Conservation (phyloP, 2,329 filamentous ascomycete species). For the Cercospora sp. region DNA sequence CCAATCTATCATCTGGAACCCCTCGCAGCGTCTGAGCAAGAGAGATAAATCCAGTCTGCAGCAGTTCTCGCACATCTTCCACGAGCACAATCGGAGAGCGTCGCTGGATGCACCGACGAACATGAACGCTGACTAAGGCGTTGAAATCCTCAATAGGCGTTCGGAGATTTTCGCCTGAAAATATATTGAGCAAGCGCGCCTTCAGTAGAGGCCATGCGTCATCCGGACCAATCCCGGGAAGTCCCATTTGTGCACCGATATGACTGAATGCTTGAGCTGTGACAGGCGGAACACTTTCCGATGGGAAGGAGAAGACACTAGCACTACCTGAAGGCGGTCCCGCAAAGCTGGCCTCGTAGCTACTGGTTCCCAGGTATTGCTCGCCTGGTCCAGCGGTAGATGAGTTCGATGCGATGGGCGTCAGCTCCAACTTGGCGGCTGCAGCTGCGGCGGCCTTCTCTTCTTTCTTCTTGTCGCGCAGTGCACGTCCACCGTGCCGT, state of each 20-base stretch:
- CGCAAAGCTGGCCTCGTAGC: slow-evolving; percentile 28
- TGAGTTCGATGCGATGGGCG: slow-evolving; percentile 36
- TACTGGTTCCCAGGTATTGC: slow-evolving; percentile 32
- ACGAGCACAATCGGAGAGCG: slow-evolving; percentile 69
- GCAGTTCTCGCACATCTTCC: slow-evolving; percentile 73
- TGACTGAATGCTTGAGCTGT: slow-evolving; percentile 45
- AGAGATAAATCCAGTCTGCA: slow-evolving; percentile 79
- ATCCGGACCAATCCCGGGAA: slow-evolving; percentile 57
- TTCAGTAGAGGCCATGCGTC: slow-evolving; percentile 82
- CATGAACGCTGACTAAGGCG: slow-evolving; percentile 72
- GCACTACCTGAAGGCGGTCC: slow-evolving; percentile 35
- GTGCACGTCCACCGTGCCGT: slow-evolving; percentile 71
- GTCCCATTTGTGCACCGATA: slow-evolving; percentile 50
- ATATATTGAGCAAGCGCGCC: slow-evolving; percentile 72
- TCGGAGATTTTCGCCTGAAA: slow-evolving; percentile 76
- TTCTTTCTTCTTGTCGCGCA: slow-evolving; percentile 70
- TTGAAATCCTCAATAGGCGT: slow-evolving; percentile 85
- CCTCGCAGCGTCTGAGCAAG: slow-evolving; percentile 79
- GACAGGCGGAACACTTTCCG: slow-evolving; percentile 36
- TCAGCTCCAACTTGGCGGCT: slow-evolving; percentile 35
- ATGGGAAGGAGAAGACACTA: slow-evolving; percentile 37
- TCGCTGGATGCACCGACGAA: slow-evolving; percentile 74
- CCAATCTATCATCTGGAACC: slow-evolving; percentile 81
- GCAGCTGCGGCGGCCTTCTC: slow-evolving; percentile 50
- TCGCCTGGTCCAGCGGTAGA: slow-evolving; percentile 31